Base-by-base conservation (phyloP, 2,329 filamentous ascomycete species). In the Lasiodiplodia hormozganensis region DNA sequence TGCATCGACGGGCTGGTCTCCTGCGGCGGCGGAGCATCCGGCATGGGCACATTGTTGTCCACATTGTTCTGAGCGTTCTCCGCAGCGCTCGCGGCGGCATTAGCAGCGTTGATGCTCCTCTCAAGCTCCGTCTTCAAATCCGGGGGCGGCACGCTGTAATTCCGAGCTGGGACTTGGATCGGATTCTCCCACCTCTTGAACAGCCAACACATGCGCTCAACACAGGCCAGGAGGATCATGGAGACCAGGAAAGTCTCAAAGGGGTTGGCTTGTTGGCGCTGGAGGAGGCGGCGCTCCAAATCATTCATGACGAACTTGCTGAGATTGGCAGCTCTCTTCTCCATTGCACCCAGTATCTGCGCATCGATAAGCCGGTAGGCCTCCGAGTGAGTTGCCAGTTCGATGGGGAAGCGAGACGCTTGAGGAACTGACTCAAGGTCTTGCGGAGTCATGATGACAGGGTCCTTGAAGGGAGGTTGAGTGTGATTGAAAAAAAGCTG, bases 221-320 rank as follows among this genome's bases (percentile, higher is more conserved):
- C 85, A 70, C 85, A 88, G 69, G 85, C 86, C 28, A 89, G 78
- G 0, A 89, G 78, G 18, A 89, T 81, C n/a, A 89, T 80, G 0
- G 86, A 82, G 5, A 85, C 84, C n/a, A 89, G 76, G 73, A 88
- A 88, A 0, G 86, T 89, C 69, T 87, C 85, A 68, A 89, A 88
- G 56, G 83, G 83, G 64, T 84, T 85, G 25, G 82, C 83, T 74
- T 87, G 85, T 72, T 87, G 84, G 14, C 86, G 85, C 71, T 87
- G 86, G 8, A 89, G 80, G 4, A 89, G 77, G n/a, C 87, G 83
- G 21, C 86, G 83, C 73, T 89, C 87, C 1, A 89, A 81, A 69
- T 88, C 86, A 70, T 87, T 87, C 82, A 89, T 85, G 40, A 88
- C 83, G 11, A 78, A 78, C 66, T 86, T 87, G 71, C 83, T 83